Evolutionary conservation across 2,329 filamentous ascomycete species (phyloP), one percentile per base, ranked within the genome.

Genomic region (Trichoderma gracile): DNA sequence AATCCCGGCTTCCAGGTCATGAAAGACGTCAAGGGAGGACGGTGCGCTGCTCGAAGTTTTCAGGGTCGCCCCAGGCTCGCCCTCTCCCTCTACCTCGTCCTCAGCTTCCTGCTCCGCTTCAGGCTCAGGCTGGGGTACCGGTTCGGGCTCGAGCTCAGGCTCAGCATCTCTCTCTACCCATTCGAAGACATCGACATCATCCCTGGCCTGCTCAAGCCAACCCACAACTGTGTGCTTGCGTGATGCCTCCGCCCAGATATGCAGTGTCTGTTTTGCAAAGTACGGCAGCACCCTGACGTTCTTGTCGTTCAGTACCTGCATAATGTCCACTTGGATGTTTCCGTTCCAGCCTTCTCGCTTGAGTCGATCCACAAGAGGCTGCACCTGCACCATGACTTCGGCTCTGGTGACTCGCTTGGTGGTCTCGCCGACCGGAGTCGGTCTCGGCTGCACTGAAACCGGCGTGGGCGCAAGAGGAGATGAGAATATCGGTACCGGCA

Each of bases 181-280:
- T 3, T 38, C 49, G 25, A 62, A 62, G 14, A 46, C 25, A 1
- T 38, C 27, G 0, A 54, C 14, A n/a, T 62, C 38, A 4, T 46
- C 49, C 7, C 5, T 15, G 0, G 58, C 58, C 10, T 62, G 19
- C 7, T 15, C 58, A 25, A 62, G 58, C 58, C 58, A 62, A 15
- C 40, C 25, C 1, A 25, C 0, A 3, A 62, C n/a, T 1, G n/a
- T 2, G 6, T 5, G 14, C 1, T 54, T 62, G 0, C 38, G 10
- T 1, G 14, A 25, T 27, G 9, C 42, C 1, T 4, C 7, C 21
- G 58, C 58, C 49, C 47, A 54, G 15, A 61, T 2, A 2, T 15
- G 1, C 21, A 61, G 15, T 3, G 14, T 38, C 1, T 25, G 17
- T 25, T 62, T 62, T n/a, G 49, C 58, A 3, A 27, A 12, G 3